Percentiles rank a stretch among this genome's conserved stretches.
Conservation (phyloP, 208 protist genomes). For the Angomonas desouzai region DNA sequence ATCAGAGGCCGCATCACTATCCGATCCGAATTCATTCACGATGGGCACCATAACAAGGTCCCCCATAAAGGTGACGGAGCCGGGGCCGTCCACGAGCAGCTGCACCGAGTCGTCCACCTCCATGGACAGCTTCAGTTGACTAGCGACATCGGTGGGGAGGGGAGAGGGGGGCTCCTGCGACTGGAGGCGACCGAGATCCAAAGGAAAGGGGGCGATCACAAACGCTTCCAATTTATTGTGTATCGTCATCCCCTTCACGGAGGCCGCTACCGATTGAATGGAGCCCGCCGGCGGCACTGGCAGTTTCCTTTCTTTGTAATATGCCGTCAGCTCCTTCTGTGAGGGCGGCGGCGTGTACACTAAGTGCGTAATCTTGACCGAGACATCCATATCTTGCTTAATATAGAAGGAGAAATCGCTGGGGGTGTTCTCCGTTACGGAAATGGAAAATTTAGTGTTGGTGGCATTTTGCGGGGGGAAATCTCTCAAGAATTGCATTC, state of each 20-base stretch:
- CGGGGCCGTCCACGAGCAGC: constrained; percentile 68
- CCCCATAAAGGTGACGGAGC: constrained; percentile 63
- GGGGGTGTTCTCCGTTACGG: constrained; percentile 54
- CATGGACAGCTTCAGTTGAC: constrained; percentile 50
- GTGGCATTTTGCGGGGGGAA: constrained; percentile 16
- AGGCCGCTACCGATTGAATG: constrained; percentile 31
- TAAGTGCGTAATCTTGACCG: constrained; percentile 68
- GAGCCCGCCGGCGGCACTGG: neutral
- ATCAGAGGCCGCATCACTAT: constrained; percentile 24
- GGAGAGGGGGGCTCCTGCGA: constrained; percentile 16
- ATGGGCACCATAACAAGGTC: constrained; percentile 58
- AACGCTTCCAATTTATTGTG: constrained; percentile 42
- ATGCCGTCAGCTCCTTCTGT: constrained; percentile 27
- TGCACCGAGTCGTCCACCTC: constrained; percentile 70
- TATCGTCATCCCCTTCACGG: constrained; percentile 40
- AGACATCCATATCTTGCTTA: constrained; percentile 48
- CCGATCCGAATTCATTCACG: constrained; percentile 41
- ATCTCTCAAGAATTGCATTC: neutral
- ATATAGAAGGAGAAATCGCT: constrained; percentile 47
- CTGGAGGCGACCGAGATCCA: constrained; percentile 24
- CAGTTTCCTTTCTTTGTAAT: constrained; percentile 16
- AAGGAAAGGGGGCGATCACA: constrained; percentile 54
- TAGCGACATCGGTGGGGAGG: constrained; percentile 37
- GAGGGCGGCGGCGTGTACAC: constrained; percentile 65
- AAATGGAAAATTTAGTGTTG: constrained; percentile 55